Conservation (phyloP, 352 stramenopile genomes). For the Phytophthora fragariaefolia region DNA sequence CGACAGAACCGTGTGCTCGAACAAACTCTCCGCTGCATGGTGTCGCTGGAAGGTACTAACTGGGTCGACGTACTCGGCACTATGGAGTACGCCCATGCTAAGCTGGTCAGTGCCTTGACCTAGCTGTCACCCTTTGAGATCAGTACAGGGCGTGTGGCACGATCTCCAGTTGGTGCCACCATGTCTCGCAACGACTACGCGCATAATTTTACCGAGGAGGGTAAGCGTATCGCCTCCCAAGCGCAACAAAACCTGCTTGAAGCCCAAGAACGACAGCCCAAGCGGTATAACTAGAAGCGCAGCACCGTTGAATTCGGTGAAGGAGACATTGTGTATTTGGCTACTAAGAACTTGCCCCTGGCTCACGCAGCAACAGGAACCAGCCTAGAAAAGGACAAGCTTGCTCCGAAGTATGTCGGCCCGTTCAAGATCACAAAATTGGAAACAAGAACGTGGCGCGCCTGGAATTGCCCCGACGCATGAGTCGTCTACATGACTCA, state of each 20-base stretch:
- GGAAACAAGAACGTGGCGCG: slow-evolving; percentile 1
- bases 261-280: neutral
- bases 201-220: neutral
- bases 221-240: neutral
- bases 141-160: slow-evolving; percentile 7
- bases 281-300: neutral
- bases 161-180: neutral
- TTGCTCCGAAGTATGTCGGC: neutral
- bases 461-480: neutral
- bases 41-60: slow-evolving; percentile 9
- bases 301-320: neutral
- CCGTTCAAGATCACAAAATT: neutral
- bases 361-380: neutral
- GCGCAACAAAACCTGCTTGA: neutral
- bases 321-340: neutral
- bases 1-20: slow-evolving; percentile 3
- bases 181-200: neutral
- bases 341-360: neutral
- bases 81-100: slow-evolving; percentile 7
- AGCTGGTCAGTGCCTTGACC: slow-evolving; percentile 7
- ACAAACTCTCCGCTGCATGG: slow-evolving; percentile 7
- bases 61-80: slow-evolving; percentile 11
- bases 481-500: neutral
- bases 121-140: slow-evolving; percentile 21
- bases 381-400: neutral